A percentile compares a stretch with the other conserved stretches of the same genome.
phyloP scores from a whole-genome alignment of 2,329 filamentous ascomycete species.

The Exophiala calicioides region DNA sequence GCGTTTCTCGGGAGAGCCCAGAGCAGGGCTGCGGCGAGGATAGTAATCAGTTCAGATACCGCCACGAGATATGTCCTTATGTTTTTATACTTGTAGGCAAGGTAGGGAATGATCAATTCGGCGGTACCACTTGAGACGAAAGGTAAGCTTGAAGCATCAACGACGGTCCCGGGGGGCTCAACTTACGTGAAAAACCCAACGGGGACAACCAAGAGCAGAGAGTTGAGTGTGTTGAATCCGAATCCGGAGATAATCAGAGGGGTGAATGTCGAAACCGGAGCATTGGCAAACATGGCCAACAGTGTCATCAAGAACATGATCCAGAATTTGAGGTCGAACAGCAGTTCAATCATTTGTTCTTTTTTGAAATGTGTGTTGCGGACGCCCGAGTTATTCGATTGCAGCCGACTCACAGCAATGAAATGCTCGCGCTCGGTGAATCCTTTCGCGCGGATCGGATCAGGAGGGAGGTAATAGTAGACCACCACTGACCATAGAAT shows the following conservation, averaged over 20 bases:
- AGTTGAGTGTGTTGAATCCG: constrained; percentile 63
- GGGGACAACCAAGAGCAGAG: constrained; percentile 62
- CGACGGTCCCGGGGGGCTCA: too few species aligned
- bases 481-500: constrained; percentile 59
- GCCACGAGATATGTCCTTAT: too few species aligned
- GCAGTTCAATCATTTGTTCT: constrained; percentile 58
- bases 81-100: too few species aligned
- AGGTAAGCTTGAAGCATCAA: constrained; percentile 51
- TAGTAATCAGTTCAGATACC: too few species aligned
- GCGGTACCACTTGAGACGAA: too few species aligned
- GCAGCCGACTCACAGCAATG: constrained; percentile 64
- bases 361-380: constrained; percentile 62
- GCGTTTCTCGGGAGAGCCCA: constrained; percentile 45
- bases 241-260: constrained; percentile 72
- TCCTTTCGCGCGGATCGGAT: constrained; percentile 68
- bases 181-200: too few species aligned
- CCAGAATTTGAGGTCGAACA: constrained; percentile 63
- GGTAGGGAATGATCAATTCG: too few species aligned
- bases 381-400: constrained; percentile 64
- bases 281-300: constrained; percentile 68
- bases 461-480: constrained; percentile 65
- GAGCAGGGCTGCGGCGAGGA: constrained; percentile 46
- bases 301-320: constrained; percentile 64
- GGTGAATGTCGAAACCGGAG: constrained; percentile 65
- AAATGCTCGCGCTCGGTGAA: constrained; percentile 62